Percentiles rank a stretch among this genome's conserved stretches.
phyloP scores from a whole-genome alignment of 257 asterid species.

The Solanum sejunctum region DNA sequence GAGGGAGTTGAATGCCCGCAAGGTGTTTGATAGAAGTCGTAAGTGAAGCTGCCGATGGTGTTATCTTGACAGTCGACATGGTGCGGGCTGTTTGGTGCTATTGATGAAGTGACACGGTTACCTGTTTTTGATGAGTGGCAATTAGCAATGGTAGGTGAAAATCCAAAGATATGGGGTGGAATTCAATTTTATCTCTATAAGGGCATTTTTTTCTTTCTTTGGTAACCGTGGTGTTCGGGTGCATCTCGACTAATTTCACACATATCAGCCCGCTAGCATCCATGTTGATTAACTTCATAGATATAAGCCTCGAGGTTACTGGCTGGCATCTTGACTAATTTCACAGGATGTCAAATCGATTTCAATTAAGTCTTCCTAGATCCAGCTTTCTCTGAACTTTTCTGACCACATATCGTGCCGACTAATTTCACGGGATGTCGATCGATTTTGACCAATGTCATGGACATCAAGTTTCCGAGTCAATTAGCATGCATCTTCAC shows the following conservation, averaged over 20 bases:
- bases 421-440: too few relatives aligned
- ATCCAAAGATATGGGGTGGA: background rate
- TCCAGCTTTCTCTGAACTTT: too few relatives aligned
- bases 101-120: too few relatives aligned
- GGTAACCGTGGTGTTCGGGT: background rate
- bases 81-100: background rate
- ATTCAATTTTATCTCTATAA: background rate
- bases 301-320: too few relatives aligned
- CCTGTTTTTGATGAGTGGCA: background rate
- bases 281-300: background rate
- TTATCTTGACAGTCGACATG: constrained; percentile 44
- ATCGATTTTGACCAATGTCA: too few relatives aligned
- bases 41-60: constrained; percentile 40
- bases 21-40: constrained; percentile 43
- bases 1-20: constrained; percentile 7
- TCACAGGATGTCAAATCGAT: too few relatives aligned
- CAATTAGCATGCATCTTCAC: too few relatives aligned
- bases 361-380: too few relatives aligned
- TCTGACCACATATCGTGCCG: too few relatives aligned
- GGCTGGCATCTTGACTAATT: too few relatives aligned
- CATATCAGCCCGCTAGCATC: background rate
- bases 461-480: too few relatives aligned
- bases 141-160: background rate
- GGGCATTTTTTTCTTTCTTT: background rate
- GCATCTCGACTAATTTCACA: background rate